These are phyloP conservation scores for Claviceps monticola DNA, from an alignment of 2,329 filamentous ascomycete genomes.

Conservation along the genomic window DNA sequence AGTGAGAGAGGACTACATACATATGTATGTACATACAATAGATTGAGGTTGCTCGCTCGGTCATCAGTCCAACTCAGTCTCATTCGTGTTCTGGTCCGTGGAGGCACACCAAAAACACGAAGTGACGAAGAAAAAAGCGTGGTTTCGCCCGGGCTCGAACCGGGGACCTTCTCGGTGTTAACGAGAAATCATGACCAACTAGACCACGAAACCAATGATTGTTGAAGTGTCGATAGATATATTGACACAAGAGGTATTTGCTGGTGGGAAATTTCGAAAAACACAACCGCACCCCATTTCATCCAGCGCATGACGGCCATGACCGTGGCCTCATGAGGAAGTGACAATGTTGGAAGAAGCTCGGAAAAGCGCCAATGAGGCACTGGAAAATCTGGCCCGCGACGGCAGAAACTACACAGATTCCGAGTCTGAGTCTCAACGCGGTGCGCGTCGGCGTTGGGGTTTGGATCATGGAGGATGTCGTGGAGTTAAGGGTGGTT, in stretches of 20 bases:
- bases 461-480: constrained; percentile 14
- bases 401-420: constrained; percentile 12
- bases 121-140: too few species aligned
- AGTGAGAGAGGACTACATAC: too few species aligned
- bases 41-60: too few species aligned
- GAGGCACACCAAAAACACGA: too few species aligned
- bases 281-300: constrained; percentile 9
- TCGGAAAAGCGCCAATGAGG: constrained; percentile 12
- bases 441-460: constrained; percentile 15
- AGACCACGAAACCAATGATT: constrained; percentile 6
- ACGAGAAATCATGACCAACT: constrained; percentile 1
- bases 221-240: not conserved
- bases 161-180: constrained; percentile 28
- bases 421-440: constrained; percentile 12
- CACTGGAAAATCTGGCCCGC: constrained; percentile 15
- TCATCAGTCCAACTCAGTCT: too few species aligned
- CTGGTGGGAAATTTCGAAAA: not conserved
- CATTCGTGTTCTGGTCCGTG: too few species aligned
- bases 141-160: constrained; percentile 26
- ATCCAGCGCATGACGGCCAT: constrained; percentile 15
- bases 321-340: constrained; percentile 15
- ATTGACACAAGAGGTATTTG: not conserved
- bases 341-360: constrained; percentile 12
- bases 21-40: too few species aligned
- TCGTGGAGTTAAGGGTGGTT: constrained; percentile 10